Evolutionary conservation across 2,329 filamentous ascomycete species (phyloP), one percentile per base, ranked within the genome.

Genomic region (Aureobasidium lini): DNA sequence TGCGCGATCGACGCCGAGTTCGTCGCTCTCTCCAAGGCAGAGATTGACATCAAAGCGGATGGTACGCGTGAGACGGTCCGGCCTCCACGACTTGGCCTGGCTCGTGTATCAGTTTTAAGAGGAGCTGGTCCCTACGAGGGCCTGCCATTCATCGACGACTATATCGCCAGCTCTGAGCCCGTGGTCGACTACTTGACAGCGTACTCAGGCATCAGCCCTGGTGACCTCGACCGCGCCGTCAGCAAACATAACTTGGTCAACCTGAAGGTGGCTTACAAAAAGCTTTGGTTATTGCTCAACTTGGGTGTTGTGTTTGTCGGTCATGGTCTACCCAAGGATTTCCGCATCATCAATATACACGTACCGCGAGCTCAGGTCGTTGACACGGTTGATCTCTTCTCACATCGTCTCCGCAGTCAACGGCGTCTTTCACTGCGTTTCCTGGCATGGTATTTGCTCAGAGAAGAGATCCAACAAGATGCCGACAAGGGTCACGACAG

Each of bases 311-410:
- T 89, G 63, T 99, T 99, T 71, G 83, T 99, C 5, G 94, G 94
- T 2, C 94, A 99, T 69, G 93, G 93, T 4, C 79, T 99, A 43
- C 90, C 90, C 65, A 93, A 94, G 66, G 94, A 99, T 73, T 97
- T 99, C 76, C 90, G 94, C 57, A 95, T 95, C 59, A 95, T 96
- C 75, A 99, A 99, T 72, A 96, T 99, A 59, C 90, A 96, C 71
- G 88, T 99, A 0, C 94, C 95, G 1, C 89, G 87, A 70, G 75
- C 83, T 3, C 94, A 99, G 71, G 88, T 96, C 37, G 90, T 99
- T 59, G 94, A 99, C 73, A 99, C 95, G 0, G 91, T 92, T 65
- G 88, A 95, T 64, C 80, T 96, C 1, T 97, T 95, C 77, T 95
- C 89, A 73, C 85, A 95, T 61, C 85, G 87, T 59, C 81, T 84